Conservation (phyloP, 2,329 filamentous ascomycete genomes). For the Penicillium polonicum region DNA sequence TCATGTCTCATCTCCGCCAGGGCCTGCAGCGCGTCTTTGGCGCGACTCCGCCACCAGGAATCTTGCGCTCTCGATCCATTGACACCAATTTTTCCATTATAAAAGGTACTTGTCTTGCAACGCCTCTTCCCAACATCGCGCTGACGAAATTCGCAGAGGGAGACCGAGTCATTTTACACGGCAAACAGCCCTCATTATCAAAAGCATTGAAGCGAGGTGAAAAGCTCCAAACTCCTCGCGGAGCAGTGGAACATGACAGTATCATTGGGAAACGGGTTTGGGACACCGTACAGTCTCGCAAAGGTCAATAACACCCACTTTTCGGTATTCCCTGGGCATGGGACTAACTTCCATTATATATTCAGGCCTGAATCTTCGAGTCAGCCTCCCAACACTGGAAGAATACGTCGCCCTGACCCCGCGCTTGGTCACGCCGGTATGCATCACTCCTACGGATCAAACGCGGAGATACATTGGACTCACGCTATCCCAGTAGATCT, state of each 20-base stretch:
- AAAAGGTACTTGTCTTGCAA: constrained; percentile 29
- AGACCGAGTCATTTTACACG: constrained; percentile 43
- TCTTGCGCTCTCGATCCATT: constrained; percentile 29
- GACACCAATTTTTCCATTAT: constrained; percentile 42
- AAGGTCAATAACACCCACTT: constrained; percentile 35
- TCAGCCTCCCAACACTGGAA: constrained; percentile 67
- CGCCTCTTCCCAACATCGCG: background rate
- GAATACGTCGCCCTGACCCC: constrained; percentile 69
- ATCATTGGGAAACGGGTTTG: constrained; percentile 64
- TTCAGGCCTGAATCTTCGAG: constrained; percentile 46
- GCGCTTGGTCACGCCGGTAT: constrained; percentile 72
- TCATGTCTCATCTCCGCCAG: constrained; percentile 38
- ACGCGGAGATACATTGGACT: constrained; percentile 10
- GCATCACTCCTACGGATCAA: constrained; percentile 22
- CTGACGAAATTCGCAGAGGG: constrained; percentile 38
- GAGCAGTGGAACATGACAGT: constrained; percentile 47
- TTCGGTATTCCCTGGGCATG: background rate
- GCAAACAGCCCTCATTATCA: constrained; percentile 42
- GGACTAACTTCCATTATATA: constrained; percentile 2
- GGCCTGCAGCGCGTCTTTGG: constrained; percentile 34
- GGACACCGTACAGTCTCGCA: constrained; percentile 58
- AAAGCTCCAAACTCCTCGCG: constrained; percentile 37
- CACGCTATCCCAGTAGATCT: constrained; percentile 53
- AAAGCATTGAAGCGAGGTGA: constrained; percentile 42
- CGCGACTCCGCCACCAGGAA: constrained; percentile 18